Evolutionary conservation across 2,329 filamentous ascomycete genomes (phyloP), one percentile per base, ranked within the genome.

Genomic region (Paraphaeosphaeria minitans): DNA sequence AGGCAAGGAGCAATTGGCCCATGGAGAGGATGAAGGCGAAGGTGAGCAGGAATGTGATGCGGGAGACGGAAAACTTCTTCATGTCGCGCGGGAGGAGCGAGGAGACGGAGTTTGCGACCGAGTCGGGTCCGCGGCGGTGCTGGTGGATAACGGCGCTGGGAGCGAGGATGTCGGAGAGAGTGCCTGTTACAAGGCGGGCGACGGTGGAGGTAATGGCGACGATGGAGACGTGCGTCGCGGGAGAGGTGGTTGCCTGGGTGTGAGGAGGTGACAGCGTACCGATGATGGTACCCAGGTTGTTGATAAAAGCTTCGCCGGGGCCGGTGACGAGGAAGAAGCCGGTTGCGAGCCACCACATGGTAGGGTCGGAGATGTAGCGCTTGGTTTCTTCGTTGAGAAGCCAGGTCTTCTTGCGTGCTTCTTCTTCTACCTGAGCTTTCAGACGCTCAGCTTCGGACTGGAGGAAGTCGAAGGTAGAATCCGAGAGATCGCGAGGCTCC

Each of bases 241-340:
- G 84, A 51, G 90, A 85, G 49, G 89, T 87, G 66, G 81, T 75
- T 66, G 74, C 67, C 19, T 83, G 72, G 19, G 86, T 87, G 14
- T 84, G 85, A n/a, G 80, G 80, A 5, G 85, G 85, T 46, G 91
- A 91, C 3, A 97, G 82, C 0, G 94, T 96, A 66, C 91, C 89
- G 67, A 98, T 93, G 61, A 99, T 89, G 24, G 93, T 97, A 37
- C 95, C 95, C 10, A 99, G 79, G 69, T 98, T 99, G 79, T 98
- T 99, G 79, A 98, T 93, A 75, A 97, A 99, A 12, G 94, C 91
- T 78, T 99, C 95, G n/a, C 93, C 94, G 0, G 95, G 94, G 0
- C 95, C 95, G 55, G 93, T 91, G 67, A 97, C 91, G 62, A 98
- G 85, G 77, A 98, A 92, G 78, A 99, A 98, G 21, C 93, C 93